Evolutionary conservation across 345 rosid genomes (phyloP).

Genomic region (Gynandropsis gynandra): DNA sequence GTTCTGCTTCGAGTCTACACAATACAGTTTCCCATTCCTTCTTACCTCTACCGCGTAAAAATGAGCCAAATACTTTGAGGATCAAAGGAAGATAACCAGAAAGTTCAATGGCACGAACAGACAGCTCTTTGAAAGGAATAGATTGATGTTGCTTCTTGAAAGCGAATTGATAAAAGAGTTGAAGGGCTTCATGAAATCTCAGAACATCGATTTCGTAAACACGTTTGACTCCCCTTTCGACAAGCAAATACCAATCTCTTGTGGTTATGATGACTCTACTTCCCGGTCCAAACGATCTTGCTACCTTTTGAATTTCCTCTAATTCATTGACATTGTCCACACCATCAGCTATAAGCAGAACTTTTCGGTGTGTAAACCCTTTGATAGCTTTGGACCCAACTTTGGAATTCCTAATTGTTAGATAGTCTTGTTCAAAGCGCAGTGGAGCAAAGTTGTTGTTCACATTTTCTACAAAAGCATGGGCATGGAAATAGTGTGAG

Average conservation of each 20-base stretch:
- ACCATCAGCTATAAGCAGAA: constrained; percentile 8
- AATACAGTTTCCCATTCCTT: constrained; percentile 22
- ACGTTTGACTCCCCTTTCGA: constrained; percentile 2
- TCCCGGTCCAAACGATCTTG: constrained; percentile 10
- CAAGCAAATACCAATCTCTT: not conserved
- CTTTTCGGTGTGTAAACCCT: not conserved
- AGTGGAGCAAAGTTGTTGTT: too few relatives aligned
- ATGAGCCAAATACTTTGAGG: constrained; percentile 21
- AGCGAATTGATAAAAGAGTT: not conserved
- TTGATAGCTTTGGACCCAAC: not conserved
- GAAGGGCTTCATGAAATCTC: constrained; percentile 1
- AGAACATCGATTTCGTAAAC: constrained; percentile 7
- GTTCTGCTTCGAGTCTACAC: constrained; percentile 1
- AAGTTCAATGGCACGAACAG: constrained; percentile 11
- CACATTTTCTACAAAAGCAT: constrained; percentile 9
- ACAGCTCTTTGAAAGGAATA: too few relatives aligned
- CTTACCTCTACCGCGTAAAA: not conserved
- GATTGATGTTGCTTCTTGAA: too few relatives aligned
- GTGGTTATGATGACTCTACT: not conserved
- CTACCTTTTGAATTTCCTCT: constrained; percentile 2
- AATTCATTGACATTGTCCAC: constrained; percentile 5
- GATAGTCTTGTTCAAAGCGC: not conserved
- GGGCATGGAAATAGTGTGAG: constrained; percentile 4
- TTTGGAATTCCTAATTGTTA: not conserved
- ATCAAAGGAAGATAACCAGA: constrained; percentile 29